Conservation (phyloP, 768 basidiomycete genomes). For the Suillus alpinus region DNA sequence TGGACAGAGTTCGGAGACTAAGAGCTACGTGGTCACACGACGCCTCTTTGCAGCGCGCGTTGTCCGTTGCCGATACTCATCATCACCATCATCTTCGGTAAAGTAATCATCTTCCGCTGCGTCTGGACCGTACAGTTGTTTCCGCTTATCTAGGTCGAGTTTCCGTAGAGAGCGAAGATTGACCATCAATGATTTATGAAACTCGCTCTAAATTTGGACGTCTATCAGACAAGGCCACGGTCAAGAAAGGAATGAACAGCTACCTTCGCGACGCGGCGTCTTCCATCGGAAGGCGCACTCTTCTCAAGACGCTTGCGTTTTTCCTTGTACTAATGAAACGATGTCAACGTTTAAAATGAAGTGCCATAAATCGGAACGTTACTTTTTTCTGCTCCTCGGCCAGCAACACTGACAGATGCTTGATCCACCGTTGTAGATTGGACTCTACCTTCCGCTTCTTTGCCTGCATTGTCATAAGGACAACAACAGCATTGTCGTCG, state of each 20-base stretch:
- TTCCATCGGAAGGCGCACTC: constrained; percentile 39
- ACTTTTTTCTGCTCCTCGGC: constrained; percentile 75
- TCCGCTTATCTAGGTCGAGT: constrained; percentile 51
- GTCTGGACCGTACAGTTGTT: constrained; percentile 39
- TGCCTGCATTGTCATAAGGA: constrained; percentile 27
- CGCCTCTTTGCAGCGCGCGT: constrained; percentile 28
- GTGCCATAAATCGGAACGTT: constrained; percentile 5
- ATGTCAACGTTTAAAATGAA: constrained; percentile 1
- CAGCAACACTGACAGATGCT: constrained; percentile 55
- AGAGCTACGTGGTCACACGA: constrained; percentile 20
- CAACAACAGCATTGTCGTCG: constrained; percentile 31
- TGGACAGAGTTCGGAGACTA: not conserved
- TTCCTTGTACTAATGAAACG: constrained; percentile 51
- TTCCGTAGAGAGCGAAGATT: constrained; percentile 62
- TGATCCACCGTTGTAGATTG: constrained; percentile 64
- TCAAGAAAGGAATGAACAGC: constrained; percentile 9
- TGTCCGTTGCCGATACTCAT: constrained; percentile 30
- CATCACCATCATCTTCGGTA: constrained; percentile 34
- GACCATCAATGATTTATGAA: constrained; percentile 58
- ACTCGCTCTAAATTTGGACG: constrained; percentile 51
- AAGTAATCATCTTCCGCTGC: constrained; percentile 33
- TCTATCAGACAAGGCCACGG: constrained; percentile 3
- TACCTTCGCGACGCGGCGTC: constrained; percentile 60
- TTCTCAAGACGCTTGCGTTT: constrained; percentile 56
- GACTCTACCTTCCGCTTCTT: constrained; percentile 41